Base-by-base conservation (phyloP, 2,329 filamentous ascomycete genomes). In the Chaetomium sp. region DNA sequence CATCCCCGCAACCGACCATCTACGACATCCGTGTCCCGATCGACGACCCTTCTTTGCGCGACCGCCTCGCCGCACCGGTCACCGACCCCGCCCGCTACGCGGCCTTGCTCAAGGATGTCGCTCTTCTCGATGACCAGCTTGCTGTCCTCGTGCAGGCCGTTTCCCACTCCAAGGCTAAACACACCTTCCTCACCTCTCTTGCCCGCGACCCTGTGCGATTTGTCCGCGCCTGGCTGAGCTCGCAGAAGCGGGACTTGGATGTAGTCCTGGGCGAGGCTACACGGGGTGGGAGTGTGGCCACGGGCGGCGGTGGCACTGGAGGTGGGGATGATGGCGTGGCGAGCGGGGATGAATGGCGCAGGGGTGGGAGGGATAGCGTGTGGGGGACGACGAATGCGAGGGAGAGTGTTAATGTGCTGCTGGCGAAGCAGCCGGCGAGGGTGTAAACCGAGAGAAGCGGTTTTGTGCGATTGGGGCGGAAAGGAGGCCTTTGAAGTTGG, bases 21-120 rank as follows among this genome's bases (percentile, higher is more conserved):
- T 96, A 96, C 74, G 92, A 97, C 70, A 79, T 99, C 48, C 85
- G 86, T 64, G 88, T 99, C 46, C 80, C 85, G 1, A 80, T 96
- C 12, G 89, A 95, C 64, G 90, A 96, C 67, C 89, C 91, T 1
- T 27, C 19, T 27, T 78, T 95, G 49, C 85, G 85, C 51, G 78
- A 80, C 37, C 82, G 81, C 64, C 80, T 90, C 69, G 71, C 81
- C 43, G 19, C 19, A 27, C 75, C 82, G 11, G 78, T 90, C 61
- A 78, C 87, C 56, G 80, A 82, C 57, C 88, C 89, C 61, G 80
- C 89, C 1, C 77, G 83, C 54, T 88, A 89, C 71, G 80, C 86
- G 12, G 74, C 79, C 41, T 86, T 85, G 66, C 80, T 97, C 35
- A 87, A 87, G 62, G 85, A 91, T 59, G 89, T 96, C 53, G 79